phyloP scores from a whole-genome alignment of 1,284 basidiomycete genomes.

The Ceratobasidium sp. region DNA sequence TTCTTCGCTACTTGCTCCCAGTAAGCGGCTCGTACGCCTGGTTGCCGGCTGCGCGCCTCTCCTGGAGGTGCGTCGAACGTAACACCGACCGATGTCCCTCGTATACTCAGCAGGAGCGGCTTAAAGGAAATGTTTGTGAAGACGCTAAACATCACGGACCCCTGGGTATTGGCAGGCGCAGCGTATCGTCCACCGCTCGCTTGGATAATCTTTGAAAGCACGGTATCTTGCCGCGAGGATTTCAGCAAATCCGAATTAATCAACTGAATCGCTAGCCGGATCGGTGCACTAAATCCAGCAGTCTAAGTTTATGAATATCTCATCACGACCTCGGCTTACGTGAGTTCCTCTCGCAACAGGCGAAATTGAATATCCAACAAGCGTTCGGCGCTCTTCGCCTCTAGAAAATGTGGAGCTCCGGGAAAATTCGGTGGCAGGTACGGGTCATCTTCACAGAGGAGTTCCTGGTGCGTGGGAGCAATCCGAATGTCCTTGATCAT shows the following conservation, averaged over 20 bases:
- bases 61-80: constrained; percentile 67
- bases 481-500: constrained; percentile 71
- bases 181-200: constrained; percentile 53
- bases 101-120: constrained; percentile 60
- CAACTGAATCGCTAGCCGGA: constrained; percentile 65
- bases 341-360: constrained; percentile 75
- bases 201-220: constrained; percentile 47
- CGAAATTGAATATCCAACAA: constrained; percentile 79
- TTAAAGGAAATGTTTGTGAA: constrained; percentile 66
- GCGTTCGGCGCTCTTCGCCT: constrained; percentile 68
- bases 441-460: constrained; percentile 62
- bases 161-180: no score
- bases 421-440: constrained; percentile 72
- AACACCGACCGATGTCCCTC: constrained; percentile 64
- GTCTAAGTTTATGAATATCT: background rate
- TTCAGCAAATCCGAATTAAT: constrained; percentile 62
- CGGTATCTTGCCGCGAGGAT: constrained; percentile 49
- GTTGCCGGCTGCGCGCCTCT: constrained; percentile 46
- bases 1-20: constrained; percentile 70
- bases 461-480: constrained; percentile 73
- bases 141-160: constrained; percentile 69
- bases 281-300: constrained; percentile 61
- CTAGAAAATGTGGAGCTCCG: constrained; percentile 71
- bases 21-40: constrained; percentile 57
- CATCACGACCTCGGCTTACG: constrained; percentile 64